A percentile compares a stretch with the other conserved stretches of the same genome.
phyloP scores from a whole-genome alignment of 768 basidiomycete genomes.

The Amanita brunnescens region DNA sequence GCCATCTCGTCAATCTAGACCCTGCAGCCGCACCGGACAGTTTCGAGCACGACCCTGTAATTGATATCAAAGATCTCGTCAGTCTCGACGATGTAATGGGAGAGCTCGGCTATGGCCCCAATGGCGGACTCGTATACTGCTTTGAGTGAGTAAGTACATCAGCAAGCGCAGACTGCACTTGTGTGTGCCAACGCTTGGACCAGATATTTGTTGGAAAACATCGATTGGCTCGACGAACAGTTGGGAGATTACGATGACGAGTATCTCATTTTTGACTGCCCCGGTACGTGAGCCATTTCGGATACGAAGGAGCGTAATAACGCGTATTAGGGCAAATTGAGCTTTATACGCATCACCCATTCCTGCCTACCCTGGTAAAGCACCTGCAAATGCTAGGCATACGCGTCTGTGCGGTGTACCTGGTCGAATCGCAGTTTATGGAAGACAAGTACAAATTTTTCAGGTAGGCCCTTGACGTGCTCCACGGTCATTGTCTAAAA shows the following conservation, averaged over 20 bases:
- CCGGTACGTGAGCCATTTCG: constrained; percentile 34
- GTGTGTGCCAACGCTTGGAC: background rate
- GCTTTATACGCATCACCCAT: constrained; percentile 96
- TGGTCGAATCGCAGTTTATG: constrained; percentile 99
- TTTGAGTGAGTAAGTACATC: constrained; percentile 86
- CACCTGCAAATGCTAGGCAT: constrained; percentile 69
- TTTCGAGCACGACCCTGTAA: constrained; percentile 86
- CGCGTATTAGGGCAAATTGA: constrained; percentile 80
- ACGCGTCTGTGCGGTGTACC: constrained; percentile 81
- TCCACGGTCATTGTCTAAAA: constrained; percentile 1
- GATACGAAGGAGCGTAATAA: background rate
- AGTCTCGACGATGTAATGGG: constrained; percentile 93
- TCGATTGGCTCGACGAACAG: constrained; percentile 98
- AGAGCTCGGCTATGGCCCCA: constrained; percentile 92
- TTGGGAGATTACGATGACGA: constrained; percentile 93
- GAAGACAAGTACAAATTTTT: constrained; percentile 99
- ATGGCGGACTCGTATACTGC: constrained; percentile 95
- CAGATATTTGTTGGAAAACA: constrained; percentile 93
- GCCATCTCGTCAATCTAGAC: constrained; percentile 94
- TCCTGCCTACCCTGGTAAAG: constrained; percentile 85
- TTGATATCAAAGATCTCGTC: constrained; percentile 92
- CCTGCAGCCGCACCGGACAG: constrained; percentile 82
- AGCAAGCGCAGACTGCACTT: background rate
- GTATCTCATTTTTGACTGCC: constrained; percentile 89
- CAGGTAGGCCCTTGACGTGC: constrained; percentile 36